Evolutionary conservation across 1,284 basidiomycete species (phyloP), one percentile per base, ranked within the genome.

Genomic region (Pyrrhoderma noxium): DNA sequence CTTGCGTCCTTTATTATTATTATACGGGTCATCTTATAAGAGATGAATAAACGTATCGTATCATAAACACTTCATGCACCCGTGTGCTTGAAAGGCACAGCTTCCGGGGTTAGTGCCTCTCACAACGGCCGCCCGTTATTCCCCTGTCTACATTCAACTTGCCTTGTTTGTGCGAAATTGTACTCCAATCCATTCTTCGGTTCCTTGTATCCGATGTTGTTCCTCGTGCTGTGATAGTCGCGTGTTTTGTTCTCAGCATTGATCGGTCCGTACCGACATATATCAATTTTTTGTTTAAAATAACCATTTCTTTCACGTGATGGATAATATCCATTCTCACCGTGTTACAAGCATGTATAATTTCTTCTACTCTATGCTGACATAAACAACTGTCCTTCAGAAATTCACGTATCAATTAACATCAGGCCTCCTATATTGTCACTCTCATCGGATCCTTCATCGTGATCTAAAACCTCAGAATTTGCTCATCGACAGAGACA

Each of bases 381-480:
- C 40, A 42, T 19, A 8, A n/a, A n/a, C n/a, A 19, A 18, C 34
- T 34, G 43, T 22, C 31, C 22, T 19, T 34, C 66, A 93, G 90
- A 92, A 90, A 85, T 93, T 95, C 68, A 90, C 89, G 52, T 78
- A 86, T 63, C 90, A 94, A 67, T 77, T 94, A 51, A 82, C 80
- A 54, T 79, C 89, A 53, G 95, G 95, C 25, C 82, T 98, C 47
- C 79, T 89, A 53, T 98, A 94, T 69, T 96, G 95, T 67, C 95
- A 99, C 65, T 87, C 93, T 14, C 93, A 97, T 65, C 82, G 95
- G 34, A 96, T 99, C 59, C 78, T 99, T 14, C 95, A 99, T 64
- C 86, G 95, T 43, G 95, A 99, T 68, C 77, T 99, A 58, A 99
- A 99, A 69, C 96, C 95, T 0, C 95, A 99, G 70, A 99, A 99